Conservation (phyloP, 768 basidiomycete species). For the Boletus vermiculosoides region DNA sequence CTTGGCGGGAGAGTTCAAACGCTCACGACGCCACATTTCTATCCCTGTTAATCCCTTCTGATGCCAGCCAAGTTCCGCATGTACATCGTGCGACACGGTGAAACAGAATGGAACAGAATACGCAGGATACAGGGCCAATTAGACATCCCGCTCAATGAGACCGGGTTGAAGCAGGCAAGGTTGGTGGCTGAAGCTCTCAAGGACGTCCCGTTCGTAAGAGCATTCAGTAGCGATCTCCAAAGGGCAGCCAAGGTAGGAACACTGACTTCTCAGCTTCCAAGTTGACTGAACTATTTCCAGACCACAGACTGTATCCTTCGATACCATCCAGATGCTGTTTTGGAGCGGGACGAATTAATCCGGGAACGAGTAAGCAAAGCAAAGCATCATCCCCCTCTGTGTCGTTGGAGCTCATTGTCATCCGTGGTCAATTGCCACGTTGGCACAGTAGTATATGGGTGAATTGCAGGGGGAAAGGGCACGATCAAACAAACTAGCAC, state of each 20-base stretch:
- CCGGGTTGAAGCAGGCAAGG: conserved; percentile 58
- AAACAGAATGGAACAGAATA: conserved; percentile 66
- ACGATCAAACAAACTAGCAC: conserved; percentile 15
- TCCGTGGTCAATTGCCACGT: neutral
- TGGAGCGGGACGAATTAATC: conserved; percentile 47
- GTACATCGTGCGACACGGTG: conserved; percentile 75
- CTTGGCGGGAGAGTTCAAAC: no score
- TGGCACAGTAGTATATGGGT: conserved; percentile 52
- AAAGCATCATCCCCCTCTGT: neutral
- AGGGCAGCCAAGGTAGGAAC: conserved; percentile 61
- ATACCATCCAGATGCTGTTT: conserved; percentile 44
- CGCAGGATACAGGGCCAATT: conserved; percentile 74
- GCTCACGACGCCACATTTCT: neutral
- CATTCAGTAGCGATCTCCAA: conserved; percentile 69
- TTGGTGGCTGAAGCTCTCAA: conserved; percentile 54
- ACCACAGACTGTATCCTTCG: conserved; percentile 66
- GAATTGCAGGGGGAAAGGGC: conserved; percentile 51
- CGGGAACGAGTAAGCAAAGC: conserved; percentile 59
- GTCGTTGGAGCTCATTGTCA: neutral
- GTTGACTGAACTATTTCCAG: conserved; percentile 33
- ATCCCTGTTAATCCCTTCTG: neutral
- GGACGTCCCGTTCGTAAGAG: conserved; percentile 52
- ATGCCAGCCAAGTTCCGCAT: conserved; percentile 43
- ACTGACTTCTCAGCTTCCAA: neutral
- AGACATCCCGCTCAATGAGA: conserved; percentile 64